Percentiles rank a stretch among this genome's conserved stretches.
These are phyloP conservation scores for Ogataea ganodermae DNA, from an alignment of 805 yeast species.

Conservation along the genomic window DNA sequence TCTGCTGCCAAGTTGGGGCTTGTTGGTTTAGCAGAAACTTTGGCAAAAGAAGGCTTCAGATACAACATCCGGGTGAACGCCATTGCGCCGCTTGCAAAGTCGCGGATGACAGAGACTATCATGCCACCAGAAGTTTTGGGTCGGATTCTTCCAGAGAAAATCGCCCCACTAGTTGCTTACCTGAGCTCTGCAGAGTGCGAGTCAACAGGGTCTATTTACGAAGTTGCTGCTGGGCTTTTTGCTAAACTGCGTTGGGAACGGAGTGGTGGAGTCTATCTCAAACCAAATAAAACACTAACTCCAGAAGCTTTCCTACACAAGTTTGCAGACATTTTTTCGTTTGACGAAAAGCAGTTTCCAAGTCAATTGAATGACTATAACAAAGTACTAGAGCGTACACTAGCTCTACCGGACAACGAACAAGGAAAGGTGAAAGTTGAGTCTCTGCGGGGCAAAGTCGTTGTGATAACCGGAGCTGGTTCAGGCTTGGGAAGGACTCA, in stretches of 20 bases:
- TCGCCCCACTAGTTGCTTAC: constrained; percentile 88
- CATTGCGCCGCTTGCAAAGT: constrained; percentile 93
- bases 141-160: constrained; percentile 79
- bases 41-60: constrained; percentile 90
- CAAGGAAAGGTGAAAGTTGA: constrained; percentile 55
- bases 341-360: constrained; percentile 68
- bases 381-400: constrained; percentile 54
- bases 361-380: constrained; percentile 69
- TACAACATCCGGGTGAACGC: constrained; percentile 82
- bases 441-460: constrained; percentile 80
- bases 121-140: constrained; percentile 84
- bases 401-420: constrained; percentile 52
- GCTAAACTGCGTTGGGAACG: constrained; percentile 96
- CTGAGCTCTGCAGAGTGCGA: constrained; percentile 65
- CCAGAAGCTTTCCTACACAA: constrained; percentile 79
- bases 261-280: constrained; percentile 80
- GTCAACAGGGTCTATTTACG: constrained; percentile 77
- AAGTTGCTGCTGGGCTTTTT: constrained; percentile 92
- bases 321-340: constrained; percentile 64
- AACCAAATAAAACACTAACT: constrained; percentile 73
- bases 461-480: constrained; percentile 92
- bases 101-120: constrained; percentile 92
- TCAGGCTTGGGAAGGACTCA: constrained; percentile 92
- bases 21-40: constrained; percentile 89
- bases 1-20: constrained; percentile 90